Evolutionary conservation across 1,284 basidiomycete species (phyloP).

Genomic region (Trichosporon asahii): DNA sequence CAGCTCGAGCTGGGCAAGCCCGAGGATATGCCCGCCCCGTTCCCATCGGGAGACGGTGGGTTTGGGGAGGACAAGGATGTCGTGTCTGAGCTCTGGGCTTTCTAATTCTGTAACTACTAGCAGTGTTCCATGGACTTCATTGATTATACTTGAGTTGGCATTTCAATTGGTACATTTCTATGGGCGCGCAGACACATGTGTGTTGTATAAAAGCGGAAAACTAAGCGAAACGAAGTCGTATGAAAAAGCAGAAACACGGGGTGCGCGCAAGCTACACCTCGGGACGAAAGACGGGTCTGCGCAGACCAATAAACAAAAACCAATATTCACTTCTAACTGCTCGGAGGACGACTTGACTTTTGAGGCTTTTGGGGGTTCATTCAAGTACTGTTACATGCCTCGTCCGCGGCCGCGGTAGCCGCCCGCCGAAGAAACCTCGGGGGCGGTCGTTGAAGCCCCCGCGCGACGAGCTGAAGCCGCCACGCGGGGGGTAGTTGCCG

Average conservation of each 20-base stretch:
- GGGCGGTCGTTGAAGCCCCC: conserved; percentile 17
- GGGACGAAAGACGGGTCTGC: conserved; percentile 4
- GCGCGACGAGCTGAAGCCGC: conserved; percentile 17
- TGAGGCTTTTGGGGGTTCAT: neutral
- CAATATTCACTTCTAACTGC: neutral
- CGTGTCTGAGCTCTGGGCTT: conserved; percentile 21
- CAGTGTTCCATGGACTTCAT: neutral
- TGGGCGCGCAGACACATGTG: conserved; percentile 1
- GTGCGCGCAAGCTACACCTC: too few relatives aligned
- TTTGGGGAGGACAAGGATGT: conserved; percentile 13
- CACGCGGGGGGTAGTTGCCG: conserved; percentile 16
- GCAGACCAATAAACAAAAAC: conserved; percentile 2
- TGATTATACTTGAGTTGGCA: conserved; percentile 9
- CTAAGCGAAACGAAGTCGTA: conserved; percentile 21
- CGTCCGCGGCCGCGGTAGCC: conserved; percentile 23
- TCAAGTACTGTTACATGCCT: conserved; percentile 17
- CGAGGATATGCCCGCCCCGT: conserved; percentile 11
- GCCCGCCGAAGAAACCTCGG: conserved; percentile 17
- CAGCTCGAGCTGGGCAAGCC: conserved; percentile 32
- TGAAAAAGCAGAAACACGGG: neutral
- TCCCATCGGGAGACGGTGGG: conserved; percentile 4
- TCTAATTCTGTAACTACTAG: conserved; percentile 8
- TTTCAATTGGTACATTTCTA: neutral
- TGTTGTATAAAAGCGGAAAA: neutral
- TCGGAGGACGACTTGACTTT: neutral